Conservation (phyloP, 2,329 filamentous ascomycete species). For the Talaromyces sp. region DNA sequence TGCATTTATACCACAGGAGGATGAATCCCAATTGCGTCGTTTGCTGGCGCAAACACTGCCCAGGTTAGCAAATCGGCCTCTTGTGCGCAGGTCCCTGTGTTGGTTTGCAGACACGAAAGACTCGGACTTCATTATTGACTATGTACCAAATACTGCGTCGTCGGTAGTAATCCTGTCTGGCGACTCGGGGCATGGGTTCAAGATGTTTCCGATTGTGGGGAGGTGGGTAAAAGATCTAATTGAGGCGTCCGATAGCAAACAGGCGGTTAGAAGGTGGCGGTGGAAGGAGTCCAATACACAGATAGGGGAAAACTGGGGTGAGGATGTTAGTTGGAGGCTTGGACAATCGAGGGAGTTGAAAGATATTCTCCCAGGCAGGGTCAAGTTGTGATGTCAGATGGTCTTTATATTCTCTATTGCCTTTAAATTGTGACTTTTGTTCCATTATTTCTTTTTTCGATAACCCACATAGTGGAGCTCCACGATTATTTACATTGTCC, state of each 20-base stretch:
- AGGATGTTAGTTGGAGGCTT: constrained; percentile 47
- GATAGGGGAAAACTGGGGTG: constrained; percentile 31
- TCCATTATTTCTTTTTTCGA: not conserved
- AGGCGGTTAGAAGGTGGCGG: not conserved
- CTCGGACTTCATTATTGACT: constrained; percentile 59
- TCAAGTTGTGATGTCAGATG: not conserved
- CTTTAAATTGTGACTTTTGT: not conserved
- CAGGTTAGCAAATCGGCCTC: constrained; percentile 48
- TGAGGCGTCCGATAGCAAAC: not conserved
- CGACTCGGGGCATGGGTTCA: constrained; percentile 60
- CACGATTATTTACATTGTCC: too few relatives aligned
- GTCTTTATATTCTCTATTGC: not conserved
- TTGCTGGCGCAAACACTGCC: constrained; percentile 52
- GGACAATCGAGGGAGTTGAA: constrained; percentile 30
- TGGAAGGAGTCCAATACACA: not conserved
- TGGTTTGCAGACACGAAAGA: constrained; percentile 61
- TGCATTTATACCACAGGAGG: constrained; percentile 48
- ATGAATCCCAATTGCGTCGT: constrained; percentile 50
- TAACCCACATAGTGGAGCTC: not conserved
- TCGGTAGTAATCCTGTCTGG: constrained; percentile 57
- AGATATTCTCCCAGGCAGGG: constrained; percentile 16
- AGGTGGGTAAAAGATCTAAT: not conserved
- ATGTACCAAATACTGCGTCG: constrained; percentile 44
- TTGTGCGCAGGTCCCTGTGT: constrained; percentile 56
- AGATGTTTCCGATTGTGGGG: constrained; percentile 56